These are phyloP conservation scores for Jaapia argillacea DNA, from an alignment of 768 basidiomycete genomes.

Conservation along the genomic window DNA sequence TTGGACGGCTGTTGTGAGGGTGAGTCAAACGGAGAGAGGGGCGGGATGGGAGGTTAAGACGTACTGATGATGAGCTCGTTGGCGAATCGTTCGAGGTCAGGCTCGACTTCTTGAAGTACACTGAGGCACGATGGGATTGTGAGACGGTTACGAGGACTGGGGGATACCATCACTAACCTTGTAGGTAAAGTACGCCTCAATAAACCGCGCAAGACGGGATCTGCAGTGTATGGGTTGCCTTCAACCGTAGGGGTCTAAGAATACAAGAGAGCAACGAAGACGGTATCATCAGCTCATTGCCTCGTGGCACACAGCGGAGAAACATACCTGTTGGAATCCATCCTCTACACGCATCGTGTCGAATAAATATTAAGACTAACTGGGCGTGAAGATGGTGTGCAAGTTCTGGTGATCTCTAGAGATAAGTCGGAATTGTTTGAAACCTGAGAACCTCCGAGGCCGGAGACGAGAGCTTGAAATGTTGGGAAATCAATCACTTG, in stretches of 20 bases:
- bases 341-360: conserved; percentile 49
- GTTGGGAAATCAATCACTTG: too few species aligned
- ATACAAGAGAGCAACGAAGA: background rate
- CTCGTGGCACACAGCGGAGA: background rate
- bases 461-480: too few species aligned
- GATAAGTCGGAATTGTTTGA: too few species aligned
- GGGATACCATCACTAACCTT: conserved; percentile 24
- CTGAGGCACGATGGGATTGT: conserved; percentile 17
- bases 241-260: background rate
- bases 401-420: too few species aligned
- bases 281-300: background rate
- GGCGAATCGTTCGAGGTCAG: conserved; percentile 53
- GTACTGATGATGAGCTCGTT: conserved; percentile 41
- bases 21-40: conserved; percentile 15
- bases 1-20: conserved; percentile 41
- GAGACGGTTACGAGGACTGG: background rate
- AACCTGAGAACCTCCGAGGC: too few species aligned
- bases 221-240: conserved; percentile 49
- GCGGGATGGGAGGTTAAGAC: conserved; percentile 8
- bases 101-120: conserved; percentile 36
- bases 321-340: conserved; percentile 50
- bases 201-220: conserved; percentile 52
- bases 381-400: too few species aligned
- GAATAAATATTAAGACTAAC: background rate
- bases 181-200: conserved; percentile 47